Evolutionary conservation across 129 eudicot genomes (phyloP).

Genomic region (Dittrichia graveolens): DNA sequence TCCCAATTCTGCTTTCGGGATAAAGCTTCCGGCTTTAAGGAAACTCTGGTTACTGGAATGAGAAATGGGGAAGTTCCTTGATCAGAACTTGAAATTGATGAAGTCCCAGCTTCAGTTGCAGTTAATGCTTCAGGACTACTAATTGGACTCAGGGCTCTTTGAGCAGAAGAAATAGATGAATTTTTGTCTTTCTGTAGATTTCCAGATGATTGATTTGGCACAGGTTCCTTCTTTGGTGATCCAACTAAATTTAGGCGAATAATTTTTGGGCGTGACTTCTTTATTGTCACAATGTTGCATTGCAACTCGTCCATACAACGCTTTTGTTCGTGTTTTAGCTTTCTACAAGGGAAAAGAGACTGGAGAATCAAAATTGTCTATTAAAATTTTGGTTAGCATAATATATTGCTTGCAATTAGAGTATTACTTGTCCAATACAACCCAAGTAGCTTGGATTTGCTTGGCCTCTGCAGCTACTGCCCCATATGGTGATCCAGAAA

Average conservation of each 20-base stretch:
- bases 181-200: constrained; percentile 37
- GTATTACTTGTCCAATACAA: constrained; percentile 86
- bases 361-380: background rate
- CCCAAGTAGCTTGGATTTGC: constrained; percentile 83
- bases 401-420: background rate
- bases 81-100: constrained; percentile 96
- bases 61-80: constrained; percentile 88
- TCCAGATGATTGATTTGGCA: constrained; percentile 43
- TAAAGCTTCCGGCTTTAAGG: constrained; percentile 38
- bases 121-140: constrained; percentile 92
- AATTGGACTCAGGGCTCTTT: constrained; percentile 64
- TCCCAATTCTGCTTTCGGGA: constrained; percentile 43
- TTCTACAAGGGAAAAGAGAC: constrained; percentile 47
- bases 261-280: constrained; percentile 75
- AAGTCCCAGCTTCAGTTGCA: constrained; percentile 75
- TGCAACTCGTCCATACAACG: constrained; percentile 93
- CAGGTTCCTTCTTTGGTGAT: constrained; percentile 59
- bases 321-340: constrained; percentile 80
- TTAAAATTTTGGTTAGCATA: constrained; percentile 8
- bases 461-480: constrained; percentile 90
- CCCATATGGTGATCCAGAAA: constrained; percentile 76
- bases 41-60: constrained; percentile 35
- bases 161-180: constrained; percentile 38
- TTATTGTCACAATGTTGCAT: constrained; percentile 90
- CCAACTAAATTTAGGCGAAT: constrained; percentile 79